phyloP scores from a whole-genome alignment of 176 grass and related monocot genomes.

The Phoenix dactylifera region DNA sequence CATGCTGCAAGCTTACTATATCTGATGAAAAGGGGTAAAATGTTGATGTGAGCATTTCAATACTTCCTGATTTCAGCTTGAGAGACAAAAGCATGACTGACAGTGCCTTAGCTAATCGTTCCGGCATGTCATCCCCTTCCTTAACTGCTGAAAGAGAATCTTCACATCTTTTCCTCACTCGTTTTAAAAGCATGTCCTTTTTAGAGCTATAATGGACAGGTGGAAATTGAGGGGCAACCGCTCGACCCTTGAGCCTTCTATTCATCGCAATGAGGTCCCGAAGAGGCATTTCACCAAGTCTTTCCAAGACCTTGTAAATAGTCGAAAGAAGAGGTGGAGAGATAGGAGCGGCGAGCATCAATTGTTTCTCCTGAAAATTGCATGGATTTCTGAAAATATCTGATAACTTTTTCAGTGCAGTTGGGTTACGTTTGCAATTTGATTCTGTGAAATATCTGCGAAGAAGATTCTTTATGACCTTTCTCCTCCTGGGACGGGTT shows the following conservation, averaged over 20 bases:
- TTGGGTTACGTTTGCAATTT: not conserved
- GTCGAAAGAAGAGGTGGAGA: constrained; percentile 9
- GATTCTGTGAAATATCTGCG: constrained; percentile 6
- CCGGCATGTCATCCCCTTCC: constrained; percentile 22
- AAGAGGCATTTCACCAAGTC: constrained; percentile 23
- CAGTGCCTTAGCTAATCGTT: constrained; percentile 23
- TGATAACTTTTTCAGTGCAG: constrained; percentile 6
- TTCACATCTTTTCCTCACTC: constrained; percentile 9
- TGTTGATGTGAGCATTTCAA: constrained; percentile 15
- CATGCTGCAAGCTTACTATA: constrained; percentile 16
- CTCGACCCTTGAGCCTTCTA: constrained; percentile 24
- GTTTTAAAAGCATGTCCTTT: constrained; percentile 9
- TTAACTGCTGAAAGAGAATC: constrained; percentile 1
- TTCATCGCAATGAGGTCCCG: constrained; percentile 24
- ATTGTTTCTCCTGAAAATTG: constrained; percentile 10
- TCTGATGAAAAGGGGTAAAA: constrained; percentile 27
- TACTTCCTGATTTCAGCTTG: constrained; percentile 19
- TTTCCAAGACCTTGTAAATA: constrained; percentile 21
- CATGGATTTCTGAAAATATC: constrained; percentile 17
- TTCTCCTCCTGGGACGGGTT: constrained; percentile 15
- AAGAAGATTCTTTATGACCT: constrained; percentile 23
- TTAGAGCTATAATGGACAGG: not conserved
- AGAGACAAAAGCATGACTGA: constrained; percentile 28
- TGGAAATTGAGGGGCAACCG: constrained; percentile 23
- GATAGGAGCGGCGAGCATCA: constrained; percentile 6